A percentile compares a stretch with the other conserved stretches of the same genome.
phyloP scores from a whole-genome alignment of 2,329 filamentous ascomycete species.

The Monilinia laxa region DNA sequence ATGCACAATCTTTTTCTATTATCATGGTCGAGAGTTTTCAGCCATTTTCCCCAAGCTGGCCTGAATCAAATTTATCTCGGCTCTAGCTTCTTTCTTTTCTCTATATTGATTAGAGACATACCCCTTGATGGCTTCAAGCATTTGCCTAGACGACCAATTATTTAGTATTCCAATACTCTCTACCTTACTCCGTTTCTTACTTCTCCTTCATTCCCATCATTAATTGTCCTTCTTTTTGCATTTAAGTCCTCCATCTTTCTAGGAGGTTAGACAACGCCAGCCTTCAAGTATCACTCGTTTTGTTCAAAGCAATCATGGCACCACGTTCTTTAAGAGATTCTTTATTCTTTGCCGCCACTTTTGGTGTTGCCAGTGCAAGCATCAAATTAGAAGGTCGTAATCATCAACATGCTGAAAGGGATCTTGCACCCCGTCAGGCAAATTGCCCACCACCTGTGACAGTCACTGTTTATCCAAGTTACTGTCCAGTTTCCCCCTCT shows the following conservation, averaged over 20 bases:
- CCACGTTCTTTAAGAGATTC: slow-evolving; percentile 20
- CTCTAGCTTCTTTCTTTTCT: background rate
- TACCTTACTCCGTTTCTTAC: background rate
- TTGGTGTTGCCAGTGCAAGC: slow-evolving; percentile 23
- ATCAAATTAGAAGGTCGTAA: slow-evolving; percentile 19
- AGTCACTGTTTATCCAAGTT: slow-evolving; percentile 6
- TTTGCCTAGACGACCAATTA: background rate
- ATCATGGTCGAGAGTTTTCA: background rate
- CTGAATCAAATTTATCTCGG: background rate
- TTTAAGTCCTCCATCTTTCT: slow-evolving; percentile 13
- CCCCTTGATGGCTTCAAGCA: slow-evolving; percentile 12
- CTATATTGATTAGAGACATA: background rate
- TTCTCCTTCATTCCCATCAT: slow-evolving; percentile 14
- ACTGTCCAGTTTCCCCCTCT: background rate
- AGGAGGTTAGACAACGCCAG: slow-evolving; percentile 9
- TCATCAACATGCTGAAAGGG: background rate
- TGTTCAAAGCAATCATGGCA: slow-evolving; percentile 22
- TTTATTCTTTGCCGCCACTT: slow-evolving; percentile 16
- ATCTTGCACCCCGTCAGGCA: slow-evolving; percentile 1
- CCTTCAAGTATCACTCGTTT: slow-evolving; percentile 22
- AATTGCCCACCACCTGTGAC: slow-evolving; percentile 10
- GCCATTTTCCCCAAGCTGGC: slow-evolving; percentile 6
- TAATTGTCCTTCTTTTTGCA: slow-evolving; percentile 8
- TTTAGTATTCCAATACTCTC: slow-evolving; percentile 23
- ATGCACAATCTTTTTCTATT: background rate